Conservation (phyloP, 2,329 filamentous ascomycete species). For the Aureobasidium mangrovei region DNA sequence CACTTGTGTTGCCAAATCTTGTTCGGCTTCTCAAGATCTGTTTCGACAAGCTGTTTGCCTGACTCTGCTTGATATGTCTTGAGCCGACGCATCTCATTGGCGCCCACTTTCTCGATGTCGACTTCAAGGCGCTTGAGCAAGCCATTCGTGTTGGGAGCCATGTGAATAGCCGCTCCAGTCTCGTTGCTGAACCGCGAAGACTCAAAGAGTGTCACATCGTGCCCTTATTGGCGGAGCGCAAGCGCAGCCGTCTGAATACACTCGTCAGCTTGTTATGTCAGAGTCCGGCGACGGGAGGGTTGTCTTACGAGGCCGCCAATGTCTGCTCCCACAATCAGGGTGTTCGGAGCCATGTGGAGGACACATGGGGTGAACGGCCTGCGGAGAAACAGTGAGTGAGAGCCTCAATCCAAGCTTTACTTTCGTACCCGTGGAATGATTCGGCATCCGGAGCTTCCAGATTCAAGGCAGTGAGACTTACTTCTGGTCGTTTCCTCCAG, state of each 20-base stretch:
- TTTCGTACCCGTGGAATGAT: background rate
- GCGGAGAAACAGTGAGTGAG: background rate
- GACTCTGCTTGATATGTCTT: slow-evolving; percentile 7
- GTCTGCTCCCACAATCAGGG: slow-evolving; percentile 23
- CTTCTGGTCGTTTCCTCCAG: background rate
- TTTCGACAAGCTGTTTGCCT: slow-evolving; percentile 13
- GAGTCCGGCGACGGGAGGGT: background rate
- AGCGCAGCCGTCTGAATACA: slow-evolving; percentile 19
- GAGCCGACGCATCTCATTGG: slow-evolving; percentile 11
- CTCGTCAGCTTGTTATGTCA: background rate
- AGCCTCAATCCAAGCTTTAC: background rate
- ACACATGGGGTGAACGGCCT: background rate
- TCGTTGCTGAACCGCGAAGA: slow-evolving; percentile 22
- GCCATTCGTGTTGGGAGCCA: slow-evolving; percentile 20
- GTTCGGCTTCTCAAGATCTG: slow-evolving; percentile 11
- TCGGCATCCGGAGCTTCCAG: background rate
- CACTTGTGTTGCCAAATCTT: slow-evolving; percentile 24
- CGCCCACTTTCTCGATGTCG: slow-evolving; percentile 17
- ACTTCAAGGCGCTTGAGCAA: slow-evolving; percentile 18
- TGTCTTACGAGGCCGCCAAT: slow-evolving; percentile 21
- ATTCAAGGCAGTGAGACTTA: background rate
- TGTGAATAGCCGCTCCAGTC: slow-evolving; percentile 24
- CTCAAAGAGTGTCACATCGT: slow-evolving; percentile 23
- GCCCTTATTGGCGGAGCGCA: slow-evolving; percentile 22
- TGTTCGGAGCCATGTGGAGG: slow-evolving; percentile 13